Percentiles rank a stretch among this genome's conserved stretches.
Conservation (phyloP, 768 basidiomycete species). For the Kwoniella sp. region DNA sequence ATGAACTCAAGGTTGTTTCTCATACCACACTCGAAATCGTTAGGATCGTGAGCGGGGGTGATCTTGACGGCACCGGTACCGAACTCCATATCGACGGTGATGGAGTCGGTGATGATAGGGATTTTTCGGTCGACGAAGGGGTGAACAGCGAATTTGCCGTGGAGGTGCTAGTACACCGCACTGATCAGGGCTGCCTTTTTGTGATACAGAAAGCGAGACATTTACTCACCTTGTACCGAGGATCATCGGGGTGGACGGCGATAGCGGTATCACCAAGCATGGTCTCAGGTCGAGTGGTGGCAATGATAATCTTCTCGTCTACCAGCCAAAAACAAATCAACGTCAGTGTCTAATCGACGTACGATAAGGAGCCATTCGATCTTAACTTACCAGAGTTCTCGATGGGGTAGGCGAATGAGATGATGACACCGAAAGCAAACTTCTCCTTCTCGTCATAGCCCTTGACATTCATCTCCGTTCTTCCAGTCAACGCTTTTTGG, state of each 20-base stretch:
- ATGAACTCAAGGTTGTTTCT: constrained; percentile 87
- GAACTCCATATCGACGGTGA: constrained; percentile 87
- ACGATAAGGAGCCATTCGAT: too few species aligned
- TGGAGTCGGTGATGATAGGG: constrained; percentile 82
- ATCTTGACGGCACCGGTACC: constrained; percentile 99
- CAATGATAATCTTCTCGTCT: constrained; percentile 90
- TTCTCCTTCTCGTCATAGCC: constrained; percentile 94
- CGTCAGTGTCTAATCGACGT: too few species aligned
- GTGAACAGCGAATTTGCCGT: constrained; percentile 85
- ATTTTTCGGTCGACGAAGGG: constrained; percentile 84
- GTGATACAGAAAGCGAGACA: neutral
- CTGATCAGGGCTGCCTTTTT: neutral
- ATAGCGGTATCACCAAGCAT: constrained; percentile 98
- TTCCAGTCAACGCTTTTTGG: constrained; percentile 81
- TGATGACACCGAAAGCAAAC: constrained; percentile 95
- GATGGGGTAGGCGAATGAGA: constrained; percentile 91
- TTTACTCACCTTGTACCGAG: constrained; percentile 70
- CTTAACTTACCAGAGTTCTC: constrained; percentile 70
- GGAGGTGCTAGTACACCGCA: constrained; percentile 68
- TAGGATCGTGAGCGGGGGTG: constrained; percentile 95
- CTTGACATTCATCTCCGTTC: constrained; percentile 83
- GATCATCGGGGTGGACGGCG: constrained; percentile 91
- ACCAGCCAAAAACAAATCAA: too few species aligned
- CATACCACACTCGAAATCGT: constrained; percentile 91
- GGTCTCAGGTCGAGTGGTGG: constrained; percentile 97